Conservation (phyloP, 371 early-diverging fungal genomes). For the Lichtheimia ornata region DNA sequence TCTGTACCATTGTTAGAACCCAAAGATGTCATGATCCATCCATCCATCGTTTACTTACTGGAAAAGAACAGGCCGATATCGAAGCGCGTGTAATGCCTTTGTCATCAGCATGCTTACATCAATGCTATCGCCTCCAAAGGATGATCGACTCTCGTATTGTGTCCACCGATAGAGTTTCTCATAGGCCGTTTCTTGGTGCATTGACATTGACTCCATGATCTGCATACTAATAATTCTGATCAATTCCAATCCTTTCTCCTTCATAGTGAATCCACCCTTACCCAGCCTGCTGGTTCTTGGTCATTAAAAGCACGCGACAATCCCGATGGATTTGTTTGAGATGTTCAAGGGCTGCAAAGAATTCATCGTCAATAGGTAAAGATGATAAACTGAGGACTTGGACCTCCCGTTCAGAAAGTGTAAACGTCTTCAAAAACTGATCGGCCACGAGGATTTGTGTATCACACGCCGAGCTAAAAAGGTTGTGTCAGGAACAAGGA, state of each 20-base stretch:
- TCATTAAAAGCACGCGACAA: conserved; percentile 76
- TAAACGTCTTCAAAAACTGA: conserved; percentile 71
- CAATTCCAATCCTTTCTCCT: neutral
- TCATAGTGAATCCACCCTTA: conserved; percentile 24
- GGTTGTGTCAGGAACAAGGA: neutral
- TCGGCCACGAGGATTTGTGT: conserved; percentile 54
- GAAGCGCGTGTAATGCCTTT: conserved; percentile 71
- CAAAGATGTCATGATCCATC: neutral
- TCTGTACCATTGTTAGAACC: conserved; percentile 24
- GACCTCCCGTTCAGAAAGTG: conserved; percentile 67
- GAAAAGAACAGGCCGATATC: conserved; percentile 74
- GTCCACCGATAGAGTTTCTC: conserved; percentile 82
- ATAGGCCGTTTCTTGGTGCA: conserved; percentile 75
- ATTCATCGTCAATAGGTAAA: conserved; percentile 55
- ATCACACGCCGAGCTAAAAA: conserved; percentile 49
- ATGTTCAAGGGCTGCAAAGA: conserved; percentile 75
- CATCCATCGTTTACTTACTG: conserved; percentile 48
- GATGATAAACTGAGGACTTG: conserved; percentile 53
- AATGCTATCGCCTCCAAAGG: conserved; percentile 71
- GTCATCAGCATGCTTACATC: conserved; percentile 70
- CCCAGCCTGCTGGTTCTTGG: conserved; percentile 79
- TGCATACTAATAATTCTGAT: conserved; percentile 51
- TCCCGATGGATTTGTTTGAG: conserved; percentile 75
- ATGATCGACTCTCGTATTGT: conserved; percentile 66
- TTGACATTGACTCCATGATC: conserved; percentile 77